phyloP scores from a whole-genome alignment of 257 asterid species.

The Fraxinus quadrangulata region DNA sequence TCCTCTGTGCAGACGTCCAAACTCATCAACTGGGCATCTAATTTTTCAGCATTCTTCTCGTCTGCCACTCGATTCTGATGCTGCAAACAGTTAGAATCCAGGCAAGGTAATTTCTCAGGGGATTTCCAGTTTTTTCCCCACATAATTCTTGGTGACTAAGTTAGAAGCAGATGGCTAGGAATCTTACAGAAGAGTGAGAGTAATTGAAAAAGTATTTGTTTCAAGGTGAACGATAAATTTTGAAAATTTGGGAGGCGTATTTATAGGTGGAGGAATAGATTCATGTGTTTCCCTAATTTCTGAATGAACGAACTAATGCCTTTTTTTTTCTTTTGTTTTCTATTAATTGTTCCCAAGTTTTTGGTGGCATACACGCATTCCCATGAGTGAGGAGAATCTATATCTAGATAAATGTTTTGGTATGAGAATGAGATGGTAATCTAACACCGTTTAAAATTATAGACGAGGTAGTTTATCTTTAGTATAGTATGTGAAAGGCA shows the following conservation, averaged over 20 bases:
- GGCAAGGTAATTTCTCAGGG: conserved; percentile 21
- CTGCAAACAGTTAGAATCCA: conserved; percentile 28
- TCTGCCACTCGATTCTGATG: conserved; percentile 25
- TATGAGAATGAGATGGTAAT: not conserved
- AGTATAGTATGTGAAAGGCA: not conserved
- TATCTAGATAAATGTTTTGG: not conserved
- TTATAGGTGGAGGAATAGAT: conserved; percentile 11
- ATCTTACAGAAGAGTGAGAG: not conserved
- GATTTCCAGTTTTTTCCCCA: conserved; percentile 33
- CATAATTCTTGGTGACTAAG: conserved; percentile 26
- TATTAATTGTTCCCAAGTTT: not conserved
- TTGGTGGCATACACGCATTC: not conserved
- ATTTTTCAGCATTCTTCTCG: conserved; percentile 15
- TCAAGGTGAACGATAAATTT: conserved; percentile 2
- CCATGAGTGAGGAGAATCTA: not conserved
- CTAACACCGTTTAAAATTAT: not conserved
- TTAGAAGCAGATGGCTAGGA: not conserved
- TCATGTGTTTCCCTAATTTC: not conserved
- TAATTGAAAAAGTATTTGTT: not conserved
- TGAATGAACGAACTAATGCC: conserved; percentile 5
- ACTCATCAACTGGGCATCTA: not conserved
- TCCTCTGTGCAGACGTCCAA: conserved; percentile 11
- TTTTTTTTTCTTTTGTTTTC: not conserved
- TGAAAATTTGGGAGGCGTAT: not conserved
- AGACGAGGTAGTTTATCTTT: not conserved